Evolutionary conservation across 169 alveolate species (phyloP), one percentile per base, ranked within the genome.

Genomic region (Eimeria maxima): DNA sequence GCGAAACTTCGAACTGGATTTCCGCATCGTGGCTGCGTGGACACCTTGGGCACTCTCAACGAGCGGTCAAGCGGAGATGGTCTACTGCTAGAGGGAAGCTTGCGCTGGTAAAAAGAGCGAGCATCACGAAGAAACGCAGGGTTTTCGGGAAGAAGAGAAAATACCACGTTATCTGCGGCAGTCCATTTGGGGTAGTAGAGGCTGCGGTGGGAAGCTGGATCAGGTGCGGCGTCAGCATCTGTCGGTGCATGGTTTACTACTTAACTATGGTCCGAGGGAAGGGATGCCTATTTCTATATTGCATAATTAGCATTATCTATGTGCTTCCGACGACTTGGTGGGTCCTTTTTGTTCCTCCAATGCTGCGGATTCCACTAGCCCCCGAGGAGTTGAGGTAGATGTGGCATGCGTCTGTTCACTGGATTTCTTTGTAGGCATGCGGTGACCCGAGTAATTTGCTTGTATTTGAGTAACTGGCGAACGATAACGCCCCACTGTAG

Each of bases 171-270:
- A 16, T 6, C 20, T 74, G 57, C 42, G 57, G 38, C 67, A 24
- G 44, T 24, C n/a, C 44, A 44, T 42, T 2, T 78, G 65, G 65
- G n/a, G 45, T 13, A 45, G 88, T 45, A 78, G 63, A 42, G 83
- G 67, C 83, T 60, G 94, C 69, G 33, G 81, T 87, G 50, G 94
- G 94, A 76, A 71, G 94, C 94, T 87, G 81, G 94, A 87, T 87
- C 94, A 87, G 83, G 94, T 87, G 94, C 78, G 94, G 69, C 81
- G 83, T 44, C 83, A 74, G 94, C 94, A 87, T 60, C 78, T 87
- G 81, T 74, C 80, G 83, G 83, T 47, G 78, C 94, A 50, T 44
- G 81, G 94, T 45, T 87, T 87, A 24, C 44, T 87, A 47, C 67
- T 60, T 60, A 10, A 24, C 83, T 63, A 29, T n/a, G 63, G 94